These are phyloP conservation scores for Dioszegia crocea DNA, from an alignment of 768 basidiomycete species.

Conservation along the genomic window DNA sequence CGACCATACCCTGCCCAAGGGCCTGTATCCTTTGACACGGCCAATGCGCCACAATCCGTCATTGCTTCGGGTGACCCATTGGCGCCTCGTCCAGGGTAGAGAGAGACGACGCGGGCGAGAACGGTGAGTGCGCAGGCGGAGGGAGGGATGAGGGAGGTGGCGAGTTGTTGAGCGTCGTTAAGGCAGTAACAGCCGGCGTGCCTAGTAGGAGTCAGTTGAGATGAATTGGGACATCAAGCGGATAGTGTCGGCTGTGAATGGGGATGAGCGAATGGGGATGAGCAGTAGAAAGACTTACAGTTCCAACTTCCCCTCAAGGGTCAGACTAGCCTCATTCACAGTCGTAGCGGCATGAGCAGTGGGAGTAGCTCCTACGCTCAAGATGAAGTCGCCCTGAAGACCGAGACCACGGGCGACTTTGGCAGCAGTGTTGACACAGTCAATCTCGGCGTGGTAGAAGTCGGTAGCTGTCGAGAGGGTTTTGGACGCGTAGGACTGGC, in stretches of 20 bases:
- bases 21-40: slow-evolving; percentile 82
- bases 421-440: slow-evolving; percentile 66
- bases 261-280: background rate
- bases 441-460: slow-evolving; percentile 67
- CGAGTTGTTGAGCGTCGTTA: slow-evolving; percentile 76
- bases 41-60: slow-evolving; percentile 77
- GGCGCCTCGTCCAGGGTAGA: slow-evolving; percentile 68
- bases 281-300: slow-evolving; percentile 57
- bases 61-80: slow-evolving; percentile 56
- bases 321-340: slow-evolving; percentile 48
- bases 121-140: slow-evolving; percentile 64
- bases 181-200: slow-evolving; percentile 62
- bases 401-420: slow-evolving; percentile 53
- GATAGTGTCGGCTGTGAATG: too few species aligned
- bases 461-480: slow-evolving; percentile 62
- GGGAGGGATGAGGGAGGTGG: slow-evolving; percentile 63
- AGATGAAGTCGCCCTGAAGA: slow-evolving; percentile 58
- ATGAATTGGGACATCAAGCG: too few species aligned
- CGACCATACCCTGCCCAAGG: slow-evolving; percentile 68
- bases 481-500: slow-evolving; percentile 65
- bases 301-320: slow-evolving; percentile 63
- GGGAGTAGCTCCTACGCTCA: slow-evolving; percentile 83
- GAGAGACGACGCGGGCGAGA: slow-evolving; percentile 69
- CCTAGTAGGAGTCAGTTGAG: slow-evolving; percentile 11
- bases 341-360: slow-evolving; percentile 70